A percentile compares a stretch with the other conserved stretches of the same genome.
phyloP scores from a whole-genome alignment of 805 yeast species.

The Saturnispora zaruensis region DNA sequence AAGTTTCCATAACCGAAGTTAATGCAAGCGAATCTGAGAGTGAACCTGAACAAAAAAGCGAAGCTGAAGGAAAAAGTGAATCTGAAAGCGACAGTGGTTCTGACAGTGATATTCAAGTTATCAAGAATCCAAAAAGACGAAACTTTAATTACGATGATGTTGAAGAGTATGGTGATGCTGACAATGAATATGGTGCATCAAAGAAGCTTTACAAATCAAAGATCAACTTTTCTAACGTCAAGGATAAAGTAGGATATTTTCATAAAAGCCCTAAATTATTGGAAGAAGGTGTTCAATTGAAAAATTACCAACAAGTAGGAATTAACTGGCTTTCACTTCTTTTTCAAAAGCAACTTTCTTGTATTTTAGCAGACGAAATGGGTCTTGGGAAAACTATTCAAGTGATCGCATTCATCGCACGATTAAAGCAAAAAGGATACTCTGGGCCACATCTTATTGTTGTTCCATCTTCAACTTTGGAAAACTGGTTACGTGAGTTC shows the following conservation, averaged over 20 bases:
- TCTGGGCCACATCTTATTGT: conserved; percentile 85
- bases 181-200: conserved; percentile 13
- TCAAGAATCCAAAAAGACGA: neutral
- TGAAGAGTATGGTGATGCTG: conserved; percentile 23
- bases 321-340: conserved; percentile 83
- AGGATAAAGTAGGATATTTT: conserved; percentile 36
- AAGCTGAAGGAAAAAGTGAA: conserved; percentile 20
- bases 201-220: conserved; percentile 22
- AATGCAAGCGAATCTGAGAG: conserved; percentile 22
- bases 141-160: conserved; percentile 1
- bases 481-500: conserved; percentile 95
- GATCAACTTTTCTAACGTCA: conserved; percentile 17
- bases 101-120: conserved; percentile 5
- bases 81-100: neutral
- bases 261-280: conserved; percentile 64
- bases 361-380: conserved; percentile 98
- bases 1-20: conserved; percentile 54
- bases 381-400: conserved; percentile 97
- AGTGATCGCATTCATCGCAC: conserved; percentile 85
- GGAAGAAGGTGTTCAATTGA: conserved; percentile 56
- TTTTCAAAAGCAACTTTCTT: conserved; percentile 71
- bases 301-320: conserved; percentile 94
- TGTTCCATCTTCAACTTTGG: conserved; percentile 94
- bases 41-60: conserved; percentile 19
- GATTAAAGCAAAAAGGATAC: conserved; percentile 53